Percentiles rank a stretch among this genome's conserved stretches.
Evolutionary conservation across 345 rosid species (phyloP).

Genomic region (Cardiospermum halicacabum): DNA sequence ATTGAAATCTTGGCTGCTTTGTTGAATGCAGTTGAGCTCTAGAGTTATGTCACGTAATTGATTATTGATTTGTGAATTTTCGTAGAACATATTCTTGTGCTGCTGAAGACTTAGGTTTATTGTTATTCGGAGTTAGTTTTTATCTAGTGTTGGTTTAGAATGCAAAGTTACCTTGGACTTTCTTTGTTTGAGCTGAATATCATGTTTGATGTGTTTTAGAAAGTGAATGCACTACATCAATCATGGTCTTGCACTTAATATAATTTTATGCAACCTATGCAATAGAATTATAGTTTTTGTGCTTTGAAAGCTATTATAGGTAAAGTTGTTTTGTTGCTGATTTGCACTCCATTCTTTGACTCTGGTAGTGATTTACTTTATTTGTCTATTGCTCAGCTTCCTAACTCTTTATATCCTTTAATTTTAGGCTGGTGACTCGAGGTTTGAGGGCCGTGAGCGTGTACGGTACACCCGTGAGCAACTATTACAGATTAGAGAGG

Average conservation of each 20-base stretch:
- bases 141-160: background rate
- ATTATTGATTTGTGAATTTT: slow-evolving; percentile 1
- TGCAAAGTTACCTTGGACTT: background rate
- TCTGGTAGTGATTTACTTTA: background rate
- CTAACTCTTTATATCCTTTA: slow-evolving; percentile 11
- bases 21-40: background rate
- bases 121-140: background rate
- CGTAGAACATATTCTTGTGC: background rate
- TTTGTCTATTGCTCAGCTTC: background rate
- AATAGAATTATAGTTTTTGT: background rate
- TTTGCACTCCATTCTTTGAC: background rate
- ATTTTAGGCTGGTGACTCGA: slow-evolving; percentile 58
- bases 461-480: slow-evolving; percentile 66
- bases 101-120: background rate
- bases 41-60: background rate
- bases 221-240: background rate
- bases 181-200: background rate
- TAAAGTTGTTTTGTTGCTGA: background rate
- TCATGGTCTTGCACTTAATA: background rate
- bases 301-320: background rate
- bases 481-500: slow-evolving; percentile 70
- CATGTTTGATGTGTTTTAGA: background rate
- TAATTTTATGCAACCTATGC: background rate
- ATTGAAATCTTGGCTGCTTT: background rate
- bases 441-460: slow-evolving; percentile 59